Conservation (phyloP, 202 grass and related monocot genomes). For the Carex arenaria region DNA sequence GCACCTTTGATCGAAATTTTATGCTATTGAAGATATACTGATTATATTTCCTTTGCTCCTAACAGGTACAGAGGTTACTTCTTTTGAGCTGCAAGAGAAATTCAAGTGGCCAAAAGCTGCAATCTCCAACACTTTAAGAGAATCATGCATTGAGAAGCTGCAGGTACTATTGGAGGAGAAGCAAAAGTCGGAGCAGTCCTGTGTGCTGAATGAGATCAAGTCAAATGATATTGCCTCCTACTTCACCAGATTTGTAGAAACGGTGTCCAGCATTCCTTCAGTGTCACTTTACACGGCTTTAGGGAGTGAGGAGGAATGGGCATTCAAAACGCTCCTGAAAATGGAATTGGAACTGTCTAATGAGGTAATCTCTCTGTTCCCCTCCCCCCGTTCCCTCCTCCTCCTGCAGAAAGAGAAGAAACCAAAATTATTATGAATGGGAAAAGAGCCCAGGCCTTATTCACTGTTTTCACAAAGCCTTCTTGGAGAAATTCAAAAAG, state of each 20-base stretch:
- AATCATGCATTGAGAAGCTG: slow-evolving; percentile 71
- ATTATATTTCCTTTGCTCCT: not conserved
- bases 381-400: not conserved
- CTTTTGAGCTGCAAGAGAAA: slow-evolving; percentile 98
- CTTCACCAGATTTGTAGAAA: slow-evolving; percentile 77
- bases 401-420: not conserved
- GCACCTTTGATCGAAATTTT: not conserved
- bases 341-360: slow-evolving; percentile 65
- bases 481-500: not conserved
- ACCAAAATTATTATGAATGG: not conserved
- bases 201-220: slow-evolving; percentile 36
- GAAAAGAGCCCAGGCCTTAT: not conserved
- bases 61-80: slow-evolving; percentile 69
- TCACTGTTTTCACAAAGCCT: not conserved
- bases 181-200: slow-evolving; percentile 51
- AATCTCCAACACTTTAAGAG: slow-evolving; percentile 62
- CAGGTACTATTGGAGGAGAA: slow-evolving; percentile 88
- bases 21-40: not conserved
- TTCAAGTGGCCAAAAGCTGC: slow-evolving; percentile 93
- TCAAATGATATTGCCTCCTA: slow-evolving; percentile 75
- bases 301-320: slow-evolving; percentile 69
- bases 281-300: slow-evolving; percentile 75
- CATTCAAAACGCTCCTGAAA: slow-evolving; percentile 70
- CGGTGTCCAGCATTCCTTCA: slow-evolving; percentile 83
- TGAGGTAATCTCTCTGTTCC: slow-evolving; percentile 33